Evolutionary conservation across 2,329 filamentous ascomycete species (phyloP).

Genomic region (Penicillium capsulatum): DNA sequence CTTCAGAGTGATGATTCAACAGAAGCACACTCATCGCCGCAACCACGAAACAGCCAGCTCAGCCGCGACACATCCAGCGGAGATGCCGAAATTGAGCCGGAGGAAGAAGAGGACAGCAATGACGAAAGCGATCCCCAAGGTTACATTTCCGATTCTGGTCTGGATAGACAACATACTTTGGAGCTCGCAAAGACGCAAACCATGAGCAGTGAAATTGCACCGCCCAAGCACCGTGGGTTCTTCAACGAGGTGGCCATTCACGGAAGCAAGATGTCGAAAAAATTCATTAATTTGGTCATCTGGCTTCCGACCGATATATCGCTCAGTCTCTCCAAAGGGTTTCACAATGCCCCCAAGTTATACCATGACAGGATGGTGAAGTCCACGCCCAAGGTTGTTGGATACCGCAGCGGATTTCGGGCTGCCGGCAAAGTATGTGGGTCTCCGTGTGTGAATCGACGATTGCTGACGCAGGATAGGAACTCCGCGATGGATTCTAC

Average conservation of each 20-base stretch:
- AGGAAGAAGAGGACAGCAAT: too few relatives aligned
- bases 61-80: too few relatives aligned
- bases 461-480: conserved; percentile 35
- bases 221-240: conserved; percentile 1
- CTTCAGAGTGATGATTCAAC: conserved; percentile 4
- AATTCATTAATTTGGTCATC: conserved; percentile 68
- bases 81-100: too few relatives aligned
- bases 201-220: conserved; percentile 8
- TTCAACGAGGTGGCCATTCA: conserved; percentile 11
- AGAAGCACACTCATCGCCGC: not conserved
- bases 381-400: conserved; percentile 71
- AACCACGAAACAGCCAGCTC: too few relatives aligned
- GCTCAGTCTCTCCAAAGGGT: conserved; percentile 75
- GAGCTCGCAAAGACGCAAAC: conserved; percentile 10
- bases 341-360: conserved; percentile 78
- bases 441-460: not conserved
- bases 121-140: not conserved
- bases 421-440: conserved; percentile 55
- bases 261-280: conserved; percentile 50
- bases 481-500: conserved; percentile 71
- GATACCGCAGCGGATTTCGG: conserved; percentile 68
- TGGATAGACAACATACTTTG: conserved; percentile 2
- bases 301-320: conserved; percentile 84
- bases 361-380: conserved; percentile 82
- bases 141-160: not conserved